phyloP scores from a whole-genome alignment of 306 rosid species.

The Hippophae rhamnoides region DNA sequence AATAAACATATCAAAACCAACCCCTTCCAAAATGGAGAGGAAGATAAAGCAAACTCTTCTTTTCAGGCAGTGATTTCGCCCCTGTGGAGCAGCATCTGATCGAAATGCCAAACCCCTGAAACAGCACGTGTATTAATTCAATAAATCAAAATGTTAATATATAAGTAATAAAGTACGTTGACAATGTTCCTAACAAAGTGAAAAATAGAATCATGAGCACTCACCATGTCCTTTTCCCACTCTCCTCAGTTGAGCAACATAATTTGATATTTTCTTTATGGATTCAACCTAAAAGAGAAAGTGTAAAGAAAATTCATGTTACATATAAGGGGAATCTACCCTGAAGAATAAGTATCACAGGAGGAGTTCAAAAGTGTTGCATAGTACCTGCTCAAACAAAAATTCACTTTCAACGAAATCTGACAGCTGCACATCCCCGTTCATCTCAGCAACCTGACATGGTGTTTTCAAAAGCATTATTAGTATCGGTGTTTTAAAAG shows the following conservation, averaged over 20 bases:
- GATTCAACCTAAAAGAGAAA: conserved; percentile 54
- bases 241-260: conserved; percentile 94
- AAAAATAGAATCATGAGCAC: conserved; percentile 2
- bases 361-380: neutral
- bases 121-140: neutral
- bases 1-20: too few species aligned
- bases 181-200: too few species aligned
- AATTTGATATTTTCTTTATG: conserved; percentile 75
- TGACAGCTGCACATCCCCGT: conserved; percentile 56
- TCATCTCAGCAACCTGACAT: conserved; percentile 57
- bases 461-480: too few species aligned
- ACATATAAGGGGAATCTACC: neutral
- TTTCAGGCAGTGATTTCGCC: neutral
- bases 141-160: too few species aligned
- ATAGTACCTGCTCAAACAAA: conserved; percentile 73
- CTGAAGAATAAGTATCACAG: neutral
- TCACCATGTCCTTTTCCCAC: conserved; percentile 94
- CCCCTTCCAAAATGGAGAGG: too few species aligned
- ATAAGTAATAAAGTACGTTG: too few species aligned
- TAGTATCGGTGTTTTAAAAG: too few species aligned
- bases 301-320: neutral
- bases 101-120: conserved; percentile 95
- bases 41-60: too few species aligned
- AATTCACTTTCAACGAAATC: conserved; percentile 69
- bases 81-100: conserved; percentile 60